Evolutionary conservation across 1,139 yeast genomes (phyloP).

Genomic region (Suhomyces maxii): DNA sequence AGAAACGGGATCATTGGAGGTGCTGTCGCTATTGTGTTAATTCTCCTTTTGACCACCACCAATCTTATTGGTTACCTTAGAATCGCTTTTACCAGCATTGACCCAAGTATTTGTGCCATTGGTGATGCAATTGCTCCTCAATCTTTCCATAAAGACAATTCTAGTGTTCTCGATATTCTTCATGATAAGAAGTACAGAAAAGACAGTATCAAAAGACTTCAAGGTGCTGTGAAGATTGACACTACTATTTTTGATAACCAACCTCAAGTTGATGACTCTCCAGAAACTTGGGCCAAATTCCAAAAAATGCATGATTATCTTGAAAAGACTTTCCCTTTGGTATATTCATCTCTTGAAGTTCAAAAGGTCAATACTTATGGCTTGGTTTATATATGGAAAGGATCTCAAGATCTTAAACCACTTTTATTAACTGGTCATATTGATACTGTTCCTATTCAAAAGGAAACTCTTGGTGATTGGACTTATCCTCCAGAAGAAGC

Average conservation of each 20-base stretch:
- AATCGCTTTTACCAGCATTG: slow-evolving; percentile 23
- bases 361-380: slow-evolving; percentile 67
- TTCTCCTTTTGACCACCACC: slow-evolving; percentile 22
- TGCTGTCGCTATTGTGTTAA: slow-evolving; percentile 12
- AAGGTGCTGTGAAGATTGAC: slow-evolving; percentile 45
- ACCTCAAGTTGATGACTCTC: slow-evolving; percentile 39
- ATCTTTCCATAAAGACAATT: slow-evolving; percentile 31
- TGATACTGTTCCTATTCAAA: slow-evolving; percentile 81
- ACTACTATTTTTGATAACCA: slow-evolving; percentile 48
- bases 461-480: slow-evolving; percentile 60
- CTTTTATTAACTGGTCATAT: slow-evolving; percentile 72
- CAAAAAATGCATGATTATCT: slow-evolving; percentile 48
- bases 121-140: slow-evolving; percentile 32
- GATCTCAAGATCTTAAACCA: slow-evolving; percentile 61
- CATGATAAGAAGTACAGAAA: slow-evolving; percentile 35
- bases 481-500: slow-evolving; percentile 70
- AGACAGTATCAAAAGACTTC: slow-evolving; percentile 35
- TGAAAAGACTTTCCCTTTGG: slow-evolving; percentile 56
- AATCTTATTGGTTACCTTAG: slow-evolving; percentile 23
- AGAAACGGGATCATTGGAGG: slow-evolving; percentile 6
- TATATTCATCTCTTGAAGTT: slow-evolving; percentile 48
- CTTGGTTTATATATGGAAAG: slow-evolving; percentile 66
- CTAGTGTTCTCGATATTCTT: slow-evolving; percentile 34
- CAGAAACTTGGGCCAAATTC: slow-evolving; percentile 46
- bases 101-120: slow-evolving; percentile 30